Base-by-base conservation (phyloP, 495 filamentous ascomycete genomes). In the Penicillium flavigenum region DNA sequence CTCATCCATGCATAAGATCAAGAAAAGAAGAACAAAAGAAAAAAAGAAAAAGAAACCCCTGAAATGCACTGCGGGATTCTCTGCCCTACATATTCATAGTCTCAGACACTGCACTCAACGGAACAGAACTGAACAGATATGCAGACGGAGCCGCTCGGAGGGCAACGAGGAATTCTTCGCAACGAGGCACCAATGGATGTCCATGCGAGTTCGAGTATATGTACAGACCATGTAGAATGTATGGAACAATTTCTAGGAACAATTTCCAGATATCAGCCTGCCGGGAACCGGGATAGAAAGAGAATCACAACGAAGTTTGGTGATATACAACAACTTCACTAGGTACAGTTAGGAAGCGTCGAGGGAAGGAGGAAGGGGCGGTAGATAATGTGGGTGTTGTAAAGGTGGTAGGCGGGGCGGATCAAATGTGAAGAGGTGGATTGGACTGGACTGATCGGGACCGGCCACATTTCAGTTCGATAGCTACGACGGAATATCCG, bases 171-270 rank as follows among this genome's bases (percentile, higher is more conserved):
- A 26, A n/a, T 6, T n/a, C 26, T 24, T 44, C 22, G 17, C 19
- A 42, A 31, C 16, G 14, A n/a, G 39, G 29, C 14, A 51, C 22
- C 20, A 12, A 34, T 46, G 27, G 24, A 44, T n/a, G 36, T 17
- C 19, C 20, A 27, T 20, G 53, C 26, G 47, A 22, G 20, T 46
- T 51, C 32, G 26, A 49, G 36, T 68, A 70, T 70, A 66, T 70
- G 59, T 66, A 70, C 63, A 70, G 62, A 60, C 36, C 58, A 60
- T 61, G 60, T 61, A 60, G 51, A 63, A 67, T 65, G 61, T 63
- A 64, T 62, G 59, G 45, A 59, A 58, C 44, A 59, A 64, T 44
- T 54, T 68, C 65, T 70, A 68, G 62, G 45, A 57, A 58, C 53
- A 58, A 31, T 46, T 58, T 58, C 59, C 58, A 43, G 47, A 47